Conservation (phyloP, 768 basidiomycete species). For the Rhizopogon sp. region DNA sequence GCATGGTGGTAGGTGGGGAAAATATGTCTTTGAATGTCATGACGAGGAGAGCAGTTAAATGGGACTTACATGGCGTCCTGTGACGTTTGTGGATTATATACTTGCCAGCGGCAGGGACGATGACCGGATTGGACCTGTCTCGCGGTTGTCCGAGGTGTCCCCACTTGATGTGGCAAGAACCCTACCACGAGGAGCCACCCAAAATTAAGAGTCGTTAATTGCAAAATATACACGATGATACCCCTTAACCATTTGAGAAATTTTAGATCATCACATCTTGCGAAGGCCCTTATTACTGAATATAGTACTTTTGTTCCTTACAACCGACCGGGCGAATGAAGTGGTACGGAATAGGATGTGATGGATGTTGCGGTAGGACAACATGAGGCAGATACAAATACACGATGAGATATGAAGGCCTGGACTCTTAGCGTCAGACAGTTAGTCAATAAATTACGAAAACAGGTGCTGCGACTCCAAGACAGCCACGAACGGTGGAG, state of each 20-base stretch:
- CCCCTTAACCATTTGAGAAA: slow-evolving; percentile 10
- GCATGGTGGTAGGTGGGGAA: slow-evolving; percentile 20
- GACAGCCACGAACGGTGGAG: slow-evolving; percentile 67
- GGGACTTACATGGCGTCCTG: not conserved
- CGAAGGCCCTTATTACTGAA: not conserved
- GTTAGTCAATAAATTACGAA: slow-evolving; percentile 25
- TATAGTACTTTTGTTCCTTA: slow-evolving; percentile 18
- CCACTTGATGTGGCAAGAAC: slow-evolving; percentile 1
- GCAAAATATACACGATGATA: slow-evolving; percentile 12
- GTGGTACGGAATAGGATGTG: slow-evolving; percentile 11
- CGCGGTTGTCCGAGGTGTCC: slow-evolving; percentile 4
- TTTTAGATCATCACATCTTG: slow-evolving; percentile 21
- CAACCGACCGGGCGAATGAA: slow-evolving; percentile 10
- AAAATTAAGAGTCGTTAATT: slow-evolving; percentile 4
- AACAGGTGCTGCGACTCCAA: slow-evolving; percentile 36
- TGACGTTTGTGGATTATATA: not conserved
- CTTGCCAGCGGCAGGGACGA: not conserved
- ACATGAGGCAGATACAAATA: slow-evolving; percentile 30
- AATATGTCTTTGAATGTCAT: slow-evolving; percentile 4
- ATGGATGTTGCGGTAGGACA: slow-evolving; percentile 10
- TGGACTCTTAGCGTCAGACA: slow-evolving; percentile 10
- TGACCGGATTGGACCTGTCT: not conserved
- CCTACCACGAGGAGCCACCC: slow-evolving; percentile 7
- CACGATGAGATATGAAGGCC: slow-evolving; percentile 10
- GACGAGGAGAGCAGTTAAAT: not conserved